Evolutionary conservation across 2,329 filamentous ascomycete species (phyloP).

Genomic region (Xylariaceae sp.): DNA sequence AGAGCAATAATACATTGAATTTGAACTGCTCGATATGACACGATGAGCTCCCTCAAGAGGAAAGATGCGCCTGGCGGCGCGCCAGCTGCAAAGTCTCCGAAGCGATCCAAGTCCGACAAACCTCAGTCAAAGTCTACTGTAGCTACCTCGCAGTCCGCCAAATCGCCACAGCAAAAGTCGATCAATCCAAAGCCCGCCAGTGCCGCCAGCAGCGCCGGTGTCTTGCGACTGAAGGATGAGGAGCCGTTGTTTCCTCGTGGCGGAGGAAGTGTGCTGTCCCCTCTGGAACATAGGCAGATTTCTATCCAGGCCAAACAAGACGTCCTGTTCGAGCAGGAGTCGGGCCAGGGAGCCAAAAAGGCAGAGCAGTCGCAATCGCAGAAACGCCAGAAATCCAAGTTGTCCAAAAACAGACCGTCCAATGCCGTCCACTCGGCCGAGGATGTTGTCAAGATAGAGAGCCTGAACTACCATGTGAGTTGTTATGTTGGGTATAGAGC

Average conservation of each 20-base stretch:
- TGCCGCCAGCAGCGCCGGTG: conserved; percentile 31
- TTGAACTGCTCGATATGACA: conserved; percentile 27
- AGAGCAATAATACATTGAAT: conserved; percentile 5
- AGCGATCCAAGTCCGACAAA: conserved; percentile 42
- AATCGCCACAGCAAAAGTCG: conserved; percentile 23
- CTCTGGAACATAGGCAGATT: conserved; percentile 94
- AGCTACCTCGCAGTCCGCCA: conserved; percentile 27
- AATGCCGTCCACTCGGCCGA: conserved; percentile 53
- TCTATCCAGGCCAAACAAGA: conserved; percentile 89
- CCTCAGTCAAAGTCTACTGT: conserved; percentile 34
- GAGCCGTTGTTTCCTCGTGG: conserved; percentile 90
- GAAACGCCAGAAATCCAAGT: conserved; percentile 56
- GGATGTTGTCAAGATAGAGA: conserved; percentile 69
- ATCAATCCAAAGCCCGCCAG: not conserved
- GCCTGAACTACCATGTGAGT: conserved; percentile 80
- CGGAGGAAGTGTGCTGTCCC: conserved; percentile 83
- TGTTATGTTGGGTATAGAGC: not conserved
- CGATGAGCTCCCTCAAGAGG: conserved; percentile 55
- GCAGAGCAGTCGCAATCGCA: conserved; percentile 37
- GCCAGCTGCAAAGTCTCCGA: conserved; percentile 48
- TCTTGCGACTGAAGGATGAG: conserved; percentile 63
- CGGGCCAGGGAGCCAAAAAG: conserved; percentile 47
- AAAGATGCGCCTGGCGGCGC: conserved; percentile 54
- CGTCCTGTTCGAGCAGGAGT: conserved; percentile 81
- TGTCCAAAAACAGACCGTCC: conserved; percentile 48